These are phyloP conservation scores for Xylariaceae sp. DNA, from an alignment of 2,329 filamentous ascomycete species.

Conservation along the genomic window DNA sequence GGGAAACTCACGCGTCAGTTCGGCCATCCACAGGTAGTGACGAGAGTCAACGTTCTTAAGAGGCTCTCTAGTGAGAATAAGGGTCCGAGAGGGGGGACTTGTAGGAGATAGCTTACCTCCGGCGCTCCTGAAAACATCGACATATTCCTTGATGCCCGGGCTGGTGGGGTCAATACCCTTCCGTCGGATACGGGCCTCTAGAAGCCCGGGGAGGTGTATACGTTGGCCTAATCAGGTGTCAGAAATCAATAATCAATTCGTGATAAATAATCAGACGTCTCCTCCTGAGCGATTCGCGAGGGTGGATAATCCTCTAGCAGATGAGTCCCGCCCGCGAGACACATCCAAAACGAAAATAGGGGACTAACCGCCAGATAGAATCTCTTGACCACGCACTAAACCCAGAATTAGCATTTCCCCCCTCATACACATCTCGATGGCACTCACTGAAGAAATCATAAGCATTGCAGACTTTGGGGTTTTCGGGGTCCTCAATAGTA, in stretches of 20 bases:
- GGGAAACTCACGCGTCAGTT: background rate
- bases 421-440: background rate
- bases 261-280: background rate
- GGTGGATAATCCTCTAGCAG: too few relatives aligned
- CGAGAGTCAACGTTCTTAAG: background rate
- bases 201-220: constrained; percentile 73
- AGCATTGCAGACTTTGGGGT: constrained; percentile 43
- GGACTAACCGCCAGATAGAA: constrained; percentile 62
- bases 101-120: constrained; percentile 40
- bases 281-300: background rate
- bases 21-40: background rate
- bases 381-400: constrained; percentile 76
- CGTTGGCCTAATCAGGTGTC: constrained; percentile 61
- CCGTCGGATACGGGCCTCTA: constrained; percentile 71
- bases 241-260: background rate
- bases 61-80: too few relatives aligned
- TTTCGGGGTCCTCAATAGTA: constrained; percentile 62
- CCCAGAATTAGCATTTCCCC: background rate
- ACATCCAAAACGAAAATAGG: background rate
- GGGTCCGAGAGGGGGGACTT: too few relatives aligned
- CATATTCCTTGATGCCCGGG: constrained; percentile 80
- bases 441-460: constrained; percentile 63
- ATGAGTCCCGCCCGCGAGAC: background rate
- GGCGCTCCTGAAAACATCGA: constrained; percentile 74
- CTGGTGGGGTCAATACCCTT: constrained; percentile 76